Percentiles rank a stretch among this genome's conserved stretches.
Evolutionary conservation across 2,329 filamentous ascomycete species (phyloP).

Genomic region (Alternaria sp.): DNA sequence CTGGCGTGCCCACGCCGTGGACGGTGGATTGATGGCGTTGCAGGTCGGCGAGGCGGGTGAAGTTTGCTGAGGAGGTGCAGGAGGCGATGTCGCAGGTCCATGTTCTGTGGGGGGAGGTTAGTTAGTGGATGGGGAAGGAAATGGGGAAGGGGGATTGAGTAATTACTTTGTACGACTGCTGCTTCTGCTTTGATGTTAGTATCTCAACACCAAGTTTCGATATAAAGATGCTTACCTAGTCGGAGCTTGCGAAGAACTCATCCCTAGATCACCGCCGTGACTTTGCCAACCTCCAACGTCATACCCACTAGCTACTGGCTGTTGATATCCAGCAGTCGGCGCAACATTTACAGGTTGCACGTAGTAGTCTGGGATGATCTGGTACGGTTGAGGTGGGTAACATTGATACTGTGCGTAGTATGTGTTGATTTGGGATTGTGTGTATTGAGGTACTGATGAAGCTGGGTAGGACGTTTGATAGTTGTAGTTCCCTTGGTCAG

Average conservation of each 20-base stretch:
- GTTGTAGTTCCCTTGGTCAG: constrained; percentile 28
- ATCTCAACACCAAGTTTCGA: not conserved
- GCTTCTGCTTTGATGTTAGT: constrained; percentile 11
- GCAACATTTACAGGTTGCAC: constrained; percentile 17
- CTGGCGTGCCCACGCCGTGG: constrained; percentile 37
- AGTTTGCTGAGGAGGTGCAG: constrained; percentile 43
- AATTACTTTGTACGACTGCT: constrained; percentile 29
- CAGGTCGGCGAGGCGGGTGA: constrained; percentile 45
- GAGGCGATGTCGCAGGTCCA: constrained; percentile 40
- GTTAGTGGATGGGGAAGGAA: not conserved
- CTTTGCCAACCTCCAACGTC: constrained; percentile 17
- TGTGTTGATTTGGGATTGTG: constrained; percentile 37
- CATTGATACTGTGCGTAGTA: constrained; percentile 41
- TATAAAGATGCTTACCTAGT: constrained; percentile 10
- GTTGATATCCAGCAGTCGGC: constrained; percentile 15
- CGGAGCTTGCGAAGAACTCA: constrained; percentile 7
- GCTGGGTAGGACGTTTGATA: constrained; percentile 19
- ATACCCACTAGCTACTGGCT: constrained; percentile 15
- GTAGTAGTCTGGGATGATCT: constrained; percentile 34
- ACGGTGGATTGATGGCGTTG: constrained; percentile 47
- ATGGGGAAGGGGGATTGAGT: no score
- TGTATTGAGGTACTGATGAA: constrained; percentile 36
- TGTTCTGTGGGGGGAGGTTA: constrained; percentile 25
- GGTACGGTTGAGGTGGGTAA: constrained; percentile 39
- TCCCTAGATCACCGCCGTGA: constrained; percentile 6